Base-by-base conservation (phyloP, 495 filamentous ascomycete genomes). In the Delitschia confertaspora region DNA sequence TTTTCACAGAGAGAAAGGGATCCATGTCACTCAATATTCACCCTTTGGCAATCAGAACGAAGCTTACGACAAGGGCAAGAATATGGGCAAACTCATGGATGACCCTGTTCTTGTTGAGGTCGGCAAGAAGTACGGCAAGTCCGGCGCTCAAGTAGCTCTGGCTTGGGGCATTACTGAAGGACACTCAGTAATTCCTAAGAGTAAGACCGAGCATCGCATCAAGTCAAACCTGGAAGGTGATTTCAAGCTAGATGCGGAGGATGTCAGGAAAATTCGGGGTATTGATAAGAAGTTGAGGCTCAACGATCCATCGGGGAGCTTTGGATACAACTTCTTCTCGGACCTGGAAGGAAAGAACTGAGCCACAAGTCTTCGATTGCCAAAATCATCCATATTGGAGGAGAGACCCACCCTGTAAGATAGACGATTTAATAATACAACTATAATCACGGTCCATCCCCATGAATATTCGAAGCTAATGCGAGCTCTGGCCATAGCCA, bases 31-130 rank as follows among this genome's bases (percentile, higher is more conserved):
- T 27, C 74, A 76, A 19, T 84, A 83, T 58, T 79, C 73, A 11
- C 78, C 80, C 0, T 79, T 86, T 22, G 83, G 78, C 25, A 85
- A 87, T 57, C 75, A 76, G 58, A 85, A 85, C 53, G 64, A 70
- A 34, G 64, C 73, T 16, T 87, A 85, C 52, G 57, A 65, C 18
- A 56, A 49, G 2, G 70, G 64, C 8, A 60, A 66, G 38, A 62
- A 68, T 17, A 59, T 75, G 50, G 68, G 63, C 1, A 73, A 74
- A 50, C 45, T 82, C 13, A 75, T 80, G 43, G 70, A 83, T 6
- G 78, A 83, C 33, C 72, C 77, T 0, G 65, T 70, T 1, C 61
- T 83, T 21, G 65, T 65, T 9, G 69, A 76, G 29, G 69, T 85
- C 41, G 80, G 75, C 3, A 68, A 76, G 63, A 76, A 74, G 49